Evolutionary conservation across 306 rosid genomes (phyloP).

Genomic region (Senna tora): DNA sequence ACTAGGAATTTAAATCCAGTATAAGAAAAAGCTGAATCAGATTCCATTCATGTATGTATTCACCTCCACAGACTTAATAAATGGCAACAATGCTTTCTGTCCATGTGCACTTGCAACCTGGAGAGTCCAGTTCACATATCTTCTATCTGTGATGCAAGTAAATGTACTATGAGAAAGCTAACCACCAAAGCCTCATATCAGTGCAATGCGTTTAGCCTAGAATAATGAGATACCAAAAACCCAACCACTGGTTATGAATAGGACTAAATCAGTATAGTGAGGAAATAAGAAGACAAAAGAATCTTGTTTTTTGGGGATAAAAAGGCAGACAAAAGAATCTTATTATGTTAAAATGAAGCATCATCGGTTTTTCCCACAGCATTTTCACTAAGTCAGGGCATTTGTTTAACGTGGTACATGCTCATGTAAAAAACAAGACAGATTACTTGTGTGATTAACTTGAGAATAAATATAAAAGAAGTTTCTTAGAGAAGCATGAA

Average conservation of each 20-base stretch:
- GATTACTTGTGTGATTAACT: not conserved
- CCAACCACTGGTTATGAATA: conserved; percentile 7
- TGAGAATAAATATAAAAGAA: conserved; percentile 6
- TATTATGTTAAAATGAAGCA: conserved; percentile 12
- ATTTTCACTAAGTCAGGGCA: conserved; percentile 9
- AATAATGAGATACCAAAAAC: conserved; percentile 19
- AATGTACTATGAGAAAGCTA: conserved; percentile 41
- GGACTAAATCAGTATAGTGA: not conserved
- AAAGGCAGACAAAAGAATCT: not conserved
- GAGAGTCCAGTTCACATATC: conserved; percentile 89
- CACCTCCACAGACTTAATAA: conserved; percentile 89
- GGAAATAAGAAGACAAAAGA: conserved; percentile 23
- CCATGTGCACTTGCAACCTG: conserved; percentile 82
- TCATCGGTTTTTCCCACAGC: not conserved
- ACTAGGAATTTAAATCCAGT: conserved; percentile 6
- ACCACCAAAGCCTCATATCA: conserved; percentile 30
- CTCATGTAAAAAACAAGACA: not conserved
- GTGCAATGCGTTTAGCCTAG: conserved; percentile 1
- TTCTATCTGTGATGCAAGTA: conserved; percentile 69
- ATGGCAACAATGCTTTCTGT: conserved; percentile 79
- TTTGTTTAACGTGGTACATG: not conserved
- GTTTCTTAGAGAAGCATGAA: conserved; percentile 7
- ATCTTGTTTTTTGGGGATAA: too few relatives aligned
- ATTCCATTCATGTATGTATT: conserved; percentile 33
- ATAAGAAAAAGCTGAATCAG: conserved; percentile 37